These are phyloP conservation scores for Malassezia obtusa DNA, from an alignment of 1,284 basidiomycete genomes.

Conservation along the genomic window DNA sequence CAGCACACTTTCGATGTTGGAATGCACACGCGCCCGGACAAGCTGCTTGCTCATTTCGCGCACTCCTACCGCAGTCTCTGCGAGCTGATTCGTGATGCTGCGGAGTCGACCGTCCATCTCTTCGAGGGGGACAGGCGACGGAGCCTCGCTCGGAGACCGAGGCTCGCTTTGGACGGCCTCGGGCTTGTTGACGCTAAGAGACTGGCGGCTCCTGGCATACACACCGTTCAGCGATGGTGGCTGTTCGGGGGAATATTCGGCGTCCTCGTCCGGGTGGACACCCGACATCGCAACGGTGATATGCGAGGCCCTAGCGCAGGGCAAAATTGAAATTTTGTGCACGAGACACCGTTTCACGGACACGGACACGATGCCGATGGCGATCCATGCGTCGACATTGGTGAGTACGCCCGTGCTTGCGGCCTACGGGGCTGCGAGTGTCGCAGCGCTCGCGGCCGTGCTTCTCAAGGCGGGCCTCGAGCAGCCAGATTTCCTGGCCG, in stretches of 20 bases:
- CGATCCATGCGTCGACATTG: conserved; percentile 3
- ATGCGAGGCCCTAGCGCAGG: no score
- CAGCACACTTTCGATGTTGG: conserved; percentile 81
- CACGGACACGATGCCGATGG: background rate
- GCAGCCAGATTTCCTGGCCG: conserved; percentile 86
- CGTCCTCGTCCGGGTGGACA: background rate
- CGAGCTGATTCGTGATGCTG: conserved; percentile 73
- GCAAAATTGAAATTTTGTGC: background rate
- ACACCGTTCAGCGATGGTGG: conserved; percentile 11
- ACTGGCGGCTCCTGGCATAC: background rate
- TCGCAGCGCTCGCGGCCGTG: conserved; percentile 21
- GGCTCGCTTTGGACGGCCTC: background rate
- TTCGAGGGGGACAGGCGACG: background rate
- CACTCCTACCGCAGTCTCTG: conserved; percentile 91
- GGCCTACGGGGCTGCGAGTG: conserved; percentile 29
- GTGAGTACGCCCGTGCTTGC: conserved; percentile 15
- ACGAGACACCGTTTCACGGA: background rate
- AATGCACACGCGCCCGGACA: conserved; percentile 79
- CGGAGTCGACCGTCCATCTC: conserved; percentile 63
- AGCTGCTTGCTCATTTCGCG: conserved; percentile 98
- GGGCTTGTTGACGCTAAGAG: background rate
- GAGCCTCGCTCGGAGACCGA: background rate
- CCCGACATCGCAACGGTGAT: background rate
- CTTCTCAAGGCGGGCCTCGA: conserved; percentile 62
- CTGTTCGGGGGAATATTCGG: conserved; percentile 2